Base-by-base conservation (phyloP, 225 moss, liverwort and hornwort genomes). In the Sphagnum tenellum region DNA sequence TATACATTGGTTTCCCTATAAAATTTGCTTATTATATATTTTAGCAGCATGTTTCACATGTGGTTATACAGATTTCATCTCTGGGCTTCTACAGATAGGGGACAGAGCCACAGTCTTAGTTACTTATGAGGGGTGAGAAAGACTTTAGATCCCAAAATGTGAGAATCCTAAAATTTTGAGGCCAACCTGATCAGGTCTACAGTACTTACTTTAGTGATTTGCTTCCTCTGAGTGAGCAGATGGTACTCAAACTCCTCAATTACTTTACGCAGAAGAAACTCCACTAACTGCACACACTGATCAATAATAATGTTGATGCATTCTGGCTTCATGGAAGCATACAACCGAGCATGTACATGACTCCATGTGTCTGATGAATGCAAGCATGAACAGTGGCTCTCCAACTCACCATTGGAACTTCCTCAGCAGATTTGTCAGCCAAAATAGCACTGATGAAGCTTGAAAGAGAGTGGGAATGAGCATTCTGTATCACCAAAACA, bases 221-320 rank as follows among this genome's bases (percentile, higher is more conserved):
- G 81, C 59, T 84, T 80, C 63, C 84, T 75, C 46, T 84, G 84
- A 65, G 77, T 77, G 47, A 80, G 73, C 62, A 84, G 84, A 69
- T 80, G 81, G 68, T 81, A 74, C 71, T 81, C 78, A 44, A 84
- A 84, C 81, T 78, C 67, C 66, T 73, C 60, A 64, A 71, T 78
- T 53, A 85, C 82, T 59, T 82, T 85, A 44, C 85, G 82, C 69
- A 85, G 59, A 77, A 85, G 81, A 60, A 85, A 85, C 66, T 85
- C 85, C 68, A 85, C 85, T 59, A 85, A 67, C 85, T 85, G 78
- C 60, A 76, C 10, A 54, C 14, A 52, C 45, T 52, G 54, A 4
- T 12, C 45, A 29, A 29, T 29, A 29, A 29, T 29, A 29, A 29
- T 29, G 29, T 29, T 29, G 46, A 61, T 52, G 6, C 9, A 52